Percentiles rank a stretch among this genome's conserved stretches.
Conservation (phyloP, 1,284 basidiomycete genomes). For the Pseudomicrostroma phylloplanum region DNA sequence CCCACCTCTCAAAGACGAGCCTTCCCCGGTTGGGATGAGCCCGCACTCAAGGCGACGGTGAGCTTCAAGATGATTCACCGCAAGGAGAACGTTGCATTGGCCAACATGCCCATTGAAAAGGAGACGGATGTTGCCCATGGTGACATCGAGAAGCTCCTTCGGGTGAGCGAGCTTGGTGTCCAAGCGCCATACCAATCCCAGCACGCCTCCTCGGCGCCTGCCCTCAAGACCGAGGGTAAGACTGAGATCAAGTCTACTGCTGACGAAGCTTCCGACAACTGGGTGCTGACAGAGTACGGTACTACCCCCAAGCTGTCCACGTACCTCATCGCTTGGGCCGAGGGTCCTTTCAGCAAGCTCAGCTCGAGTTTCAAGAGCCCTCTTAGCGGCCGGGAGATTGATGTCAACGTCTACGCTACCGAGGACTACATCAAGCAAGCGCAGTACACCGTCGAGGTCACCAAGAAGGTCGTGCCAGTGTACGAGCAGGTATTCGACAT, state of each 20-base stretch:
- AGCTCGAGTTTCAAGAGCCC: conserved; percentile 74
- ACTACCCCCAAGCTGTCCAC: conserved; percentile 65
- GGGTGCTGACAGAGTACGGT: conserved; percentile 50
- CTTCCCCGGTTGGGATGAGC: conserved; percentile 76
- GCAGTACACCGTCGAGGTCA: conserved; percentile 74
- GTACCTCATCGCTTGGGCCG: conserved; percentile 86
- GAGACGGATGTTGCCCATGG: conserved; percentile 25
- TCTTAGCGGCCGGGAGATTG: conserved; percentile 71
- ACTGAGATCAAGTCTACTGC: conserved; percentile 23
- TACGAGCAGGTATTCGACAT: conserved; percentile 86
- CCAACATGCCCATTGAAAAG: conserved; percentile 65
- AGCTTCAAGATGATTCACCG: conserved; percentile 75
- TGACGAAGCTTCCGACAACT: conserved; percentile 31
- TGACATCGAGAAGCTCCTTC: conserved; percentile 42
- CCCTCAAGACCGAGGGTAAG: conserved; percentile 31
- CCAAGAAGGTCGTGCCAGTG: conserved; percentile 75
- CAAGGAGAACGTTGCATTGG: conserved; percentile 60
- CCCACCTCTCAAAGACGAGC: conserved; percentile 70
- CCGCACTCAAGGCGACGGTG: conserved; percentile 82
- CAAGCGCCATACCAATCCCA: conserved; percentile 47
- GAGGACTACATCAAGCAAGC: conserved; percentile 75
- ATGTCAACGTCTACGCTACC: conserved; percentile 78
- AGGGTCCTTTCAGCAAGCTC: conserved; percentile 70
- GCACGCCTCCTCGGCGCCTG: background rate
- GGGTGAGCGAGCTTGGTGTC: conserved; percentile 63